A percentile compares a stretch with the other conserved stretches of the same genome.
Conservation (phyloP, 164 flowering plant species). For the Magnolia sinica region DNA sequence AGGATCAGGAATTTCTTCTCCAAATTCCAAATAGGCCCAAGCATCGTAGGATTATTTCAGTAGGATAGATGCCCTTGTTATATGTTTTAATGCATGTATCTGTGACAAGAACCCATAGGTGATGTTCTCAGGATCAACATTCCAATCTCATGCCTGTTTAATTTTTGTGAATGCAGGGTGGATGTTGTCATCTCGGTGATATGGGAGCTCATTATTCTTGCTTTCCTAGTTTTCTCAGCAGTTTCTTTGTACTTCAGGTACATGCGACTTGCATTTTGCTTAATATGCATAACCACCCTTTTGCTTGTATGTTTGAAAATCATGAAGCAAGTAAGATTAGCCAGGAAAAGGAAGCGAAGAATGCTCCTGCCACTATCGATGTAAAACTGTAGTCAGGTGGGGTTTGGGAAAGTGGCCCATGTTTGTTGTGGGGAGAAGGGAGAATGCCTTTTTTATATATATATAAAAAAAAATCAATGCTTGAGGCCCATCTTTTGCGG, state of each 20-base stretch:
- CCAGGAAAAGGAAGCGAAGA: conserved; percentile 84
- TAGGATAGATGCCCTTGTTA: background rate
- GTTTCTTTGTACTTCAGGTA: conserved; percentile 78
- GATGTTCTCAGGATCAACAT: background rate
- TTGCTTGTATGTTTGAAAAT: conserved; percentile 81
- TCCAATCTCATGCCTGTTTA: background rate
- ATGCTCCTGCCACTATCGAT: conserved; percentile 98
- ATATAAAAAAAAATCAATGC: background rate
- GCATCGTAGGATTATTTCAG: background rate
- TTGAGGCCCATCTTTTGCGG: conserved; percentile 1
- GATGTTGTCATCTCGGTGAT: conserved; percentile 82
- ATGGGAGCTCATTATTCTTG: conserved; percentile 87
- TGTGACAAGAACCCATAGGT: background rate
- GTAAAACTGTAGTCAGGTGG: conserved; percentile 33
- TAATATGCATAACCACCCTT: conserved; percentile 56
- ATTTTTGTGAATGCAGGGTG: conserved; percentile 60
- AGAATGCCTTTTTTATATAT: background rate
- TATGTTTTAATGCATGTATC: background rate
- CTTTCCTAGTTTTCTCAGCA: conserved; percentile 83
- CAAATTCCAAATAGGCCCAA: too few relatives aligned
- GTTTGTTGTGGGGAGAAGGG: background rate
- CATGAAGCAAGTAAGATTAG: conserved; percentile 73
- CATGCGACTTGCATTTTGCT: conserved; percentile 58
- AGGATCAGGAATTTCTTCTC: too few relatives aligned
- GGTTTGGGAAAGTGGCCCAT: conserved; percentile 1